Evolutionary conservation across 2,329 filamentous ascomycete genomes (phyloP).

Genomic region (Arthrobotrys pseudoclavata): DNA sequence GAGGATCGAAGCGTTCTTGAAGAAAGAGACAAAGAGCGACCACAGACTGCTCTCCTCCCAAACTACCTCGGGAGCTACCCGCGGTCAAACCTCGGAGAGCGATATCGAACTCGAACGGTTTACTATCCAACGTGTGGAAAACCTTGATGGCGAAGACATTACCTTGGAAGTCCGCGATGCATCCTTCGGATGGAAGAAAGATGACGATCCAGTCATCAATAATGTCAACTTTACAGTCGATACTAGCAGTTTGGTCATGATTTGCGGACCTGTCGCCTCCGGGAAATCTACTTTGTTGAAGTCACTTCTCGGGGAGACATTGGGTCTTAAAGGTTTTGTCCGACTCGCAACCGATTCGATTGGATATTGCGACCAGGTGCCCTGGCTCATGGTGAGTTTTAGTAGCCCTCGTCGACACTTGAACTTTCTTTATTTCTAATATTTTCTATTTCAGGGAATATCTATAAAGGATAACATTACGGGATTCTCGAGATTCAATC

Average conservation of each 20-base stretch:
- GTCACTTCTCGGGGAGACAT: conserved; percentile 66
- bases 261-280: conserved; percentile 68
- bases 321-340: conserved; percentile 63
- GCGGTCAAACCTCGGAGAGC: conserved; percentile 43
- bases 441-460: conserved; percentile 62
- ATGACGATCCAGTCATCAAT: conserved; percentile 60
- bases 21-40: conserved; percentile 56
- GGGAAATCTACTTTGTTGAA: conserved; percentile 68
- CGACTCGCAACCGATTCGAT: conserved; percentile 64
- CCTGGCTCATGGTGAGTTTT: conserved; percentile 64
- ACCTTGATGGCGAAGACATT: conserved; percentile 46
- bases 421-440: background rate
- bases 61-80: conserved; percentile 54
- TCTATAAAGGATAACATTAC: conserved; percentile 67
- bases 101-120: conserved; percentile 40
- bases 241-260: conserved; percentile 64
- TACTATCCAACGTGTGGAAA: conserved; percentile 39
- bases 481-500: conserved; percentile 64
- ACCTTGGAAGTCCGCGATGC: conserved; percentile 29
- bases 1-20: conserved; percentile 55
- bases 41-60: conserved; percentile 61
- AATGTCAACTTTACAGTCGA: conserved; percentile 63
- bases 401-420: background rate
- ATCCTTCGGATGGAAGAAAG: conserved; percentile 41
- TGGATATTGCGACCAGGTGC: conserved; percentile 67